Evolutionary conservation across 495 filamentous ascomycete genomes (phyloP).

Genomic region (Hypoxylon rickii): DNA sequence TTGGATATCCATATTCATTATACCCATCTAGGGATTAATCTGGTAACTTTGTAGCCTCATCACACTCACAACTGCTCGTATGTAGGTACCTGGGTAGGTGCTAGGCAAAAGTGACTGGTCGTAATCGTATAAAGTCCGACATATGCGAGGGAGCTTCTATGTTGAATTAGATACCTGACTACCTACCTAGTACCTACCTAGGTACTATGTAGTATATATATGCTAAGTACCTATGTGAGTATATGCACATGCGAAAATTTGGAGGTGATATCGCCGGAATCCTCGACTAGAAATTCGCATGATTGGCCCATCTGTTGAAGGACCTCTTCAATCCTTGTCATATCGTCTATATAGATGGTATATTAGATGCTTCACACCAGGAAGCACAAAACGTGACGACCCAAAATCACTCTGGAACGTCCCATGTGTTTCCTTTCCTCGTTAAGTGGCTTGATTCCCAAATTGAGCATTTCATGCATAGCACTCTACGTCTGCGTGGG

Average conservation of each 20-base stretch:
- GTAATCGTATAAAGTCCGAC: no score
- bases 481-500: slow-evolving; percentile 1
- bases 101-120: no score
- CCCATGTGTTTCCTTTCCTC: slow-evolving; percentile 2
- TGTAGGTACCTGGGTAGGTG: no score
- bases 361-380: slow-evolving; percentile 14
- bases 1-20: no score
- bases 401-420: slow-evolving; percentile 22
- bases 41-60: no score
- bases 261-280: slow-evolving; percentile 20
- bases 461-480: neutral
- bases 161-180: no score
- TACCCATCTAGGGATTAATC: no score
- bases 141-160: no score
- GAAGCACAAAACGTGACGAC: slow-evolving; percentile 30
- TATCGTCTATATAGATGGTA: slow-evolving; percentile 20
- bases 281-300: slow-evolving; percentile 1
- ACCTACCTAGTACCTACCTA: no score
- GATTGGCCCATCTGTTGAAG: slow-evolving; percentile 15
- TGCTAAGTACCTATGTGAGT: no score
- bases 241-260: neutral
- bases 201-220: no score
- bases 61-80: no score
- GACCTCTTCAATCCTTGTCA: slow-evolving; percentile 14
- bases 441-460: neutral